phyloP scores from a whole-genome alignment of 1,139 yeast species.

The Kazachstania sp. region DNA sequence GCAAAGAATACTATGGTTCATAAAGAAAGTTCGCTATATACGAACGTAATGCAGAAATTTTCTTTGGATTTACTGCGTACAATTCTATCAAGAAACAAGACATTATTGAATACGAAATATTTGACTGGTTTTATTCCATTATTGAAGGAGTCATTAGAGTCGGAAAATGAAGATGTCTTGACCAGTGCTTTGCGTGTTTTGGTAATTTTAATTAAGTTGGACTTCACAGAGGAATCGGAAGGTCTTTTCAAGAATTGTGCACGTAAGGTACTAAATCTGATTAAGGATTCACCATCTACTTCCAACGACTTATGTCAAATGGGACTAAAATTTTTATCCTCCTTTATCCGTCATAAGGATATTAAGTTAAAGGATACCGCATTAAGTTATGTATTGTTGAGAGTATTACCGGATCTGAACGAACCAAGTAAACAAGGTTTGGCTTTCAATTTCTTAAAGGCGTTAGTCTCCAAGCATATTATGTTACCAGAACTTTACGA shows the following conservation, averaged over 20 bases:
- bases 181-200: slow-evolving; percentile 61
- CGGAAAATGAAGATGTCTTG: slow-evolving; percentile 69
- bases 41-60: slow-evolving; percentile 61
- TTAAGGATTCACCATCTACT: slow-evolving; percentile 72
- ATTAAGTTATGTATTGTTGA: slow-evolving; percentile 62
- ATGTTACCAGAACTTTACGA: slow-evolving; percentile 87
- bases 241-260: slow-evolving; percentile 50
- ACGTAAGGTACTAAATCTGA: slow-evolving; percentile 53
- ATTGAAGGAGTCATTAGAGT: slow-evolving; percentile 48
- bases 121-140: slow-evolving; percentile 70
- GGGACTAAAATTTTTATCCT: slow-evolving; percentile 63
- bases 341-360: slow-evolving; percentile 63
- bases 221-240: slow-evolving; percentile 50
- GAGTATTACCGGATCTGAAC: slow-evolving; percentile 79
- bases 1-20: slow-evolving; percentile 50
- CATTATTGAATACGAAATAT: slow-evolving; percentile 50
- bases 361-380: slow-evolving; percentile 64
- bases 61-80: slow-evolving; percentile 70
- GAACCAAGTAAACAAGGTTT: slow-evolving; percentile 86
- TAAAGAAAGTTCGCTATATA: slow-evolving; percentile 42
- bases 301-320: slow-evolving; percentile 78
- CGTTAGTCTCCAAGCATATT: slow-evolving; percentile 63
- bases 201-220: slow-evolving; percentile 50
- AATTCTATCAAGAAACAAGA: slow-evolving; percentile 54
- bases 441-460: slow-evolving; percentile 74